These are phyloP conservation scores for Xylaria sp. DNA, from an alignment of 2,329 filamentous ascomycete genomes.

Conservation along the genomic window DNA sequence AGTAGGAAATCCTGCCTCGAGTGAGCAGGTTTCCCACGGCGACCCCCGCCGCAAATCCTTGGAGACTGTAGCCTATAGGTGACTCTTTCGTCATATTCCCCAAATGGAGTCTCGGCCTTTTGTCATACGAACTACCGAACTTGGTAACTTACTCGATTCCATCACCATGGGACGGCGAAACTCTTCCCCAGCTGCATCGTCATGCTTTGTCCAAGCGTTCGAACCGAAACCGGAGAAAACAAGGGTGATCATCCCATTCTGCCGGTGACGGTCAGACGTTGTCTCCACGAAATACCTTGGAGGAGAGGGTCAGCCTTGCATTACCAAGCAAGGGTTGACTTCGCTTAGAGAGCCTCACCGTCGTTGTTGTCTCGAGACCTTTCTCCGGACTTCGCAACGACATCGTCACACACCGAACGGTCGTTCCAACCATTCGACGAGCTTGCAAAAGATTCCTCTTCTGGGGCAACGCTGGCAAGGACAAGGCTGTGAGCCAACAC, in stretches of 20 bases:
- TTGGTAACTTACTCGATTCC: conserved; percentile 9
- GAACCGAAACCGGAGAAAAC: conserved; percentile 1
- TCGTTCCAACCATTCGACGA: neutral
- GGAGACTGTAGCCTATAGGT: neutral
- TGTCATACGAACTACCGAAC: conserved; percentile 18
- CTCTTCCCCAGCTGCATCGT: neutral
- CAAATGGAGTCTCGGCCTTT: conserved; percentile 5
- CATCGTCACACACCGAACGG: conserved; percentile 7
- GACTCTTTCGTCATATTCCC: conserved; percentile 22
- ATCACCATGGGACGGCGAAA: conserved; percentile 6
- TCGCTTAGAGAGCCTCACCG: conserved; percentile 21
- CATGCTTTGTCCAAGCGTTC: too few species aligned
- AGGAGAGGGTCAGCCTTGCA: conserved; percentile 17
- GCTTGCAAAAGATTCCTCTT: neutral
- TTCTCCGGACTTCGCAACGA: conserved; percentile 11
- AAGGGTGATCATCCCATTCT: neutral
- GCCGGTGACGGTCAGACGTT: neutral
- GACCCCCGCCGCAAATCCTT: conserved; percentile 19
- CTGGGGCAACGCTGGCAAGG: conserved; percentile 16
- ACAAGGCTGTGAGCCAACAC: conserved; percentile 18
- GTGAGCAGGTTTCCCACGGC: conserved; percentile 20
- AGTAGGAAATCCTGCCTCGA: neutral
- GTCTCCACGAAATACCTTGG: neutral
- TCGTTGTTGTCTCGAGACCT: conserved; percentile 5
- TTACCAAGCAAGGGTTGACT: conserved; percentile 10